phyloP scores from a whole-genome alignment of 441 rosid genomes.

The Populus hybrid region DNA sequence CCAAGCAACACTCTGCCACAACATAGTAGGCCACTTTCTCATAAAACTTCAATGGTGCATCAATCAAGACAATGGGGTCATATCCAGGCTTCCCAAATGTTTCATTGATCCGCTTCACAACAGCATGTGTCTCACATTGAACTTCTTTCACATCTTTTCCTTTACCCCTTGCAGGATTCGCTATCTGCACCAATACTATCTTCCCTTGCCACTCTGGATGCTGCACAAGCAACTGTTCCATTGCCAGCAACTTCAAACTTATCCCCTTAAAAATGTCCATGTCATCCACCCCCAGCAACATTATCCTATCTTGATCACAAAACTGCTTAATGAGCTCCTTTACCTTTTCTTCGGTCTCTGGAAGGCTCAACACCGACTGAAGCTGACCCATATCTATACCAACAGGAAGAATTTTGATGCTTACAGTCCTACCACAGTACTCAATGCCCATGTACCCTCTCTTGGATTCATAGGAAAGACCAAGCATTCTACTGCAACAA shows the following conservation, averaged over 20 bases:
- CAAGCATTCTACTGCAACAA: constrained; percentile 79
- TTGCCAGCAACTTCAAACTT: constrained; percentile 59
- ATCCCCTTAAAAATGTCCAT: constrained; percentile 77
- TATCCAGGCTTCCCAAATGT: constrained; percentile 54
- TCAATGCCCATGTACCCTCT: constrained; percentile 67
- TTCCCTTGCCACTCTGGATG: constrained; percentile 63
- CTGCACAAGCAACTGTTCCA: constrained; percentile 61
- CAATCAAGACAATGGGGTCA: constrained; percentile 55
- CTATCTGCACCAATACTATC: constrained; percentile 70
- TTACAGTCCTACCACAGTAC: constrained; percentile 53
- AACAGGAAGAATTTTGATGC: constrained; percentile 34
- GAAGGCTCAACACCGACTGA: constrained; percentile 48
- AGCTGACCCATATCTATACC: constrained; percentile 79
- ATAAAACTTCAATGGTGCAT: constrained; percentile 51
- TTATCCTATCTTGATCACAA: constrained; percentile 34
- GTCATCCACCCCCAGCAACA: constrained; percentile 71
- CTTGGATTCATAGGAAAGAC: constrained; percentile 67
- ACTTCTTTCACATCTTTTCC: constrained; percentile 11
- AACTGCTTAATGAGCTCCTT: constrained; percentile 46
- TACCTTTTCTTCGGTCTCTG: constrained; percentile 50
- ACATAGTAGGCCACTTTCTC: constrained; percentile 69
- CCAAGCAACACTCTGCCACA: constrained; percentile 66
- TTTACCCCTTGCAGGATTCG: constrained; percentile 27
- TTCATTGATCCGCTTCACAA: constrained; percentile 46
- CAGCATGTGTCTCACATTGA: background rate